These are phyloP conservation scores for Flaveria robusta DNA, from an alignment of 129 eudicot genomes.

Conservation along the genomic window DNA sequence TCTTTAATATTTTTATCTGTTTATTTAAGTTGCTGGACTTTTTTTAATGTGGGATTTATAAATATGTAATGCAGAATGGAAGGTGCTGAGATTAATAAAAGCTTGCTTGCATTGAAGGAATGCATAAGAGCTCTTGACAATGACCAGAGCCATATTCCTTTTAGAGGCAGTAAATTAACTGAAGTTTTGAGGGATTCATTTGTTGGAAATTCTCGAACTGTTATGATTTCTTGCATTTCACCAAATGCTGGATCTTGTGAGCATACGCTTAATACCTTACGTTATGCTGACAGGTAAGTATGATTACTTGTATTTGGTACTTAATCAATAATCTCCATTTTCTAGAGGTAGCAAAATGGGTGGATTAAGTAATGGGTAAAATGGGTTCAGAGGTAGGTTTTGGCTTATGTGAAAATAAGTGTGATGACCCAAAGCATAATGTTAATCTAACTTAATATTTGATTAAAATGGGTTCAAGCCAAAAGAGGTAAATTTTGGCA, in stretches of 20 bases:
- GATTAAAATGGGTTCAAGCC: background rate
- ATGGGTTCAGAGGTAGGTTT: background rate
- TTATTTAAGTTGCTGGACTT: background rate
- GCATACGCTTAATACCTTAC: conserved; percentile 90
- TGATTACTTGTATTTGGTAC: background rate
- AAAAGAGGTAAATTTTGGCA: background rate
- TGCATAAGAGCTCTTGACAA: conserved; percentile 98
- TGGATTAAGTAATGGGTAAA: background rate
- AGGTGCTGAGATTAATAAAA: conserved; percentile 98
- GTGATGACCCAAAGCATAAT: background rate
- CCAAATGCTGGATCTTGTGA: conserved; percentile 97
- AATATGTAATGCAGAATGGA: conserved; percentile 67
- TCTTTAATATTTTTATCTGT: background rate
- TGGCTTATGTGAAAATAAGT: background rate
- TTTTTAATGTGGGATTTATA: conserved; percentile 13
- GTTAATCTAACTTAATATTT: background rate
- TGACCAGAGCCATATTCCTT: conserved; percentile 95
- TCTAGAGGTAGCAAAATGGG: background rate
- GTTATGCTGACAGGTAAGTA: conserved; percentile 92
- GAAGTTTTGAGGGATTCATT: conserved; percentile 97
- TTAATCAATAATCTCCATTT: background rate
- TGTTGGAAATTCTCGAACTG: conserved; percentile 93
- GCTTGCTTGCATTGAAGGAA: conserved; percentile 93
- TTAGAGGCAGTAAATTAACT: conserved; percentile 97
- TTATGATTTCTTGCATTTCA: conserved; percentile 94